phyloP scores from a whole-genome alignment of 2,329 filamentous ascomycete species.

The Penicillium italicum region DNA sequence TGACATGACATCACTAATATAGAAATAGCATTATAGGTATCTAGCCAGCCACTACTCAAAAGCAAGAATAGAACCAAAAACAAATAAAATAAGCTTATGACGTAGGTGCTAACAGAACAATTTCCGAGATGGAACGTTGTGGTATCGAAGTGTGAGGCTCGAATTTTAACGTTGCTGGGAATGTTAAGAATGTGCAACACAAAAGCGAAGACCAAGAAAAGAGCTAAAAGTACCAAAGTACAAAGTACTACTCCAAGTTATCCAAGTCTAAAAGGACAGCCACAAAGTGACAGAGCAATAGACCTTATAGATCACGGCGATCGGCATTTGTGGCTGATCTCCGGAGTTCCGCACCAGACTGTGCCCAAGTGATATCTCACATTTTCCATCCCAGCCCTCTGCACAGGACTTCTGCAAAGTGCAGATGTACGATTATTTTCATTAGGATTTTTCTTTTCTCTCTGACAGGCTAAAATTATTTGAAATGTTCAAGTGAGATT shows the following conservation, averaged over 20 bases:
- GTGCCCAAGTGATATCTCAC: conserved; percentile 25
- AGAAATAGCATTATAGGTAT: background rate
- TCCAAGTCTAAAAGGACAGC: background rate
- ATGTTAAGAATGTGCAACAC: conserved; percentile 7
- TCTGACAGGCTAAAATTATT: background rate
- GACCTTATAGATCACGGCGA: background rate
- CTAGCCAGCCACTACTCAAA: background rate
- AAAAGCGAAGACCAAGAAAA: background rate
- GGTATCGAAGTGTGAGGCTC: conserved; percentile 2
- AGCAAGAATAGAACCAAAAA: background rate
- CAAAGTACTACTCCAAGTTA: background rate
- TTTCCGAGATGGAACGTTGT: conserved; percentile 14
- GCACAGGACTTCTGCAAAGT: conserved; percentile 1
- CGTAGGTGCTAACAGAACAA: conserved; percentile 5
- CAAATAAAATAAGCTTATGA: background rate
- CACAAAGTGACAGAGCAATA: conserved; percentile 1
- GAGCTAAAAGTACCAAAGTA: background rate
- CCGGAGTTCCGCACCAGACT: background rate
- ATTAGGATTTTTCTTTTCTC: background rate
- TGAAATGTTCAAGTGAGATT: background rate
- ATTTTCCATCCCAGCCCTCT: conserved; percentile 21
- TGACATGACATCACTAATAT: background rate
- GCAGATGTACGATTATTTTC: background rate
- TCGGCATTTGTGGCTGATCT: conserved; percentile 17
- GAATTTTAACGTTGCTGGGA: conserved; percentile 14